Evolutionary conservation across 805 yeast species (phyloP), one percentile per base, ranked within the genome.

Genomic region (Wickerhamomyces sydowiorum): DNA sequence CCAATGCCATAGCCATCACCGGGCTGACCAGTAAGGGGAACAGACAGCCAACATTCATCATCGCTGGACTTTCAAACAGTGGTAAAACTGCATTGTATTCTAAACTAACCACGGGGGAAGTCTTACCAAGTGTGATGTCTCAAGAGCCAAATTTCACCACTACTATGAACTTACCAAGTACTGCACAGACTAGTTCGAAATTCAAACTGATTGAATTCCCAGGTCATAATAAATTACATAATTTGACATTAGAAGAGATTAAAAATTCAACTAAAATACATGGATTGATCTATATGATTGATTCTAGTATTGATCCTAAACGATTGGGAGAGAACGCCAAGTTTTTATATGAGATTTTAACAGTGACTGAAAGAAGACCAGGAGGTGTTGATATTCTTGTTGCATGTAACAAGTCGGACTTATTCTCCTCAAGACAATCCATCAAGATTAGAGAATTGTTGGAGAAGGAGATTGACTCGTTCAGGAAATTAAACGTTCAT

Each of bases 321-420:
- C 64, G 65, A 29, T 65, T 82, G 48, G 60, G 70, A n/a, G 67
- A 59, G 33, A 76, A 81, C 5, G 84, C 88, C 0, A 68, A 71
- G 45, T 73, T 75, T 45, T 62, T 88, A 47, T 73, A 80, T 57
- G 69, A 75, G 37, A 64, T 88, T 33, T 69, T 89, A 35, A 66
- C 74, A 31, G 53, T 70, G 15, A 78, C 91, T 2, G 97, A 87
- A 57, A 65, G 63, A 50, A 66, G 71, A 39, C 77, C 80, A 15
- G 78, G 76, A 47, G 95, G 95, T 4, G 72, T 85, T 19, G 91
- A 86, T 56, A 69, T 85, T 33, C 66, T 85, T 37, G 64, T 93
- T 44, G 93, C 90, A 15, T 80, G 93, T 47, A 91, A 91, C 66
- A 91, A 91, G 60, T 74, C 76, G 39, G 98, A 93, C 53, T 73